Percentiles rank a stretch among this genome's conserved stretches.
phyloP scores from a whole-genome alignment of 768 basidiomycete genomes.

The Macrolepiota albuminosa region DNA sequence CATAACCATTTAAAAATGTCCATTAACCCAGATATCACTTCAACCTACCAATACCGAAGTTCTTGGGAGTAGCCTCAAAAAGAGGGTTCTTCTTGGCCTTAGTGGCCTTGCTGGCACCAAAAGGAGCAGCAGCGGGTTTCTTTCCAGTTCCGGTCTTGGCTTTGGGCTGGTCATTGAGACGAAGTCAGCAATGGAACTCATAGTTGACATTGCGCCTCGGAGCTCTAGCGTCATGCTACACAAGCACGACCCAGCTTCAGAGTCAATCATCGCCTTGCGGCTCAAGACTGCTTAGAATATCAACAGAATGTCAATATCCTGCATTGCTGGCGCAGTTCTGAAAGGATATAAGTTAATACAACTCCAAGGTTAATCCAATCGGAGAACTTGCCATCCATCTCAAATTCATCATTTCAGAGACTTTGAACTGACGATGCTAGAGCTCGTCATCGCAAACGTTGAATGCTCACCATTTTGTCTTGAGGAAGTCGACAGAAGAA shows the following conservation, averaged over 20 bases:
- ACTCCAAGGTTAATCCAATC: conserved; percentile 30
- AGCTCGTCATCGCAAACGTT: conserved; percentile 29
- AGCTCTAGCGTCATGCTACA: conserved; percentile 45
- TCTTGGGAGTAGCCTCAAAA: conserved; percentile 85
- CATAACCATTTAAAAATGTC: not conserved
- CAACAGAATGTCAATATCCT: conserved; percentile 13
- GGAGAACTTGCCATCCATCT: conserved; percentile 51
- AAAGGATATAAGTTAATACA: conserved; percentile 2
- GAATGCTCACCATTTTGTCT: conserved; percentile 53
- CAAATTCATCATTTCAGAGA: conserved; percentile 20
- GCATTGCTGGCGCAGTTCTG: conserved; percentile 23
- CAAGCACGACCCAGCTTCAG: conserved; percentile 33
- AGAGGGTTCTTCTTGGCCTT: conserved; percentile 92
- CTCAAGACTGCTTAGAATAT: conserved; percentile 30
- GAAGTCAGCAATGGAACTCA: conserved; percentile 43
- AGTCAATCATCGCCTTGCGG: conserved; percentile 33
- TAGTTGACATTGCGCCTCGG: conserved; percentile 39
- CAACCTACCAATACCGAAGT: conserved; percentile 88
- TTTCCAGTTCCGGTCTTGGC: conserved; percentile 66
- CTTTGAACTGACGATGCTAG: conserved; percentile 32
- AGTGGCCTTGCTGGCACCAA: conserved; percentile 68
- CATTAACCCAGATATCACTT: not conserved
- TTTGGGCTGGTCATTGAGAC: conserved; percentile 95
- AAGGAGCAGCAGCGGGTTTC: conserved; percentile 84
- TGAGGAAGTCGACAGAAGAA: conserved; percentile 27